Percentiles rank a stretch among this genome's conserved stretches.
phyloP scores from a whole-genome alignment of 83 land plant genomes.

The Picea engelmannii region DNA sequence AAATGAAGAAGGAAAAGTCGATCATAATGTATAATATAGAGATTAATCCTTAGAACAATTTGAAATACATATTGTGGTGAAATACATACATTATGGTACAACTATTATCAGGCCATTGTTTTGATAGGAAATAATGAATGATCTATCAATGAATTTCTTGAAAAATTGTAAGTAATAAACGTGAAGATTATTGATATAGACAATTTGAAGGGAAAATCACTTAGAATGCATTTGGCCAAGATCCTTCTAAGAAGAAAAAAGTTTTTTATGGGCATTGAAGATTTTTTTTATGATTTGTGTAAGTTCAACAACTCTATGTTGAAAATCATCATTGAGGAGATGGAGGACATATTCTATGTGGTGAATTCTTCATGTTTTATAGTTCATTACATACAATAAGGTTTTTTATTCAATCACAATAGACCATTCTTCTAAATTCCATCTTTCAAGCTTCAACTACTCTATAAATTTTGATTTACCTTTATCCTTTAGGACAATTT shows the following conservation, averaged over 20 bases:
- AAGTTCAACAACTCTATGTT: background rate
- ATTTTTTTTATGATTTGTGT: background rate
- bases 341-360: background rate
- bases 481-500: too few species aligned
- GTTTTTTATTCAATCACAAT: background rate
- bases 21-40: too few species aligned
- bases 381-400: background rate
- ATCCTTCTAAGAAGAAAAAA: background rate
- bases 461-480: background rate
- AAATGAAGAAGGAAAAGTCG: too few species aligned
- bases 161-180: background rate
- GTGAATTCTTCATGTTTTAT: background rate
- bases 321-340: background rate
- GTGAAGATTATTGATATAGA: background rate
- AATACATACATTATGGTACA: background rate
- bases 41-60: too few species aligned
- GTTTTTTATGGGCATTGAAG: background rate
- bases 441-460: background rate
- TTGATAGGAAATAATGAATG: background rate
- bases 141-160: background rate
- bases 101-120: background rate
- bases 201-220: background rate
- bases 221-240: background rate
- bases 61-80: too few species aligned
- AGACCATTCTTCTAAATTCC: background rate